Evolutionary conservation across 2,329 filamentous ascomycete genomes (phyloP), one percentile per base, ranked within the genome.

Genomic region (Aspergillus sergii): DNA sequence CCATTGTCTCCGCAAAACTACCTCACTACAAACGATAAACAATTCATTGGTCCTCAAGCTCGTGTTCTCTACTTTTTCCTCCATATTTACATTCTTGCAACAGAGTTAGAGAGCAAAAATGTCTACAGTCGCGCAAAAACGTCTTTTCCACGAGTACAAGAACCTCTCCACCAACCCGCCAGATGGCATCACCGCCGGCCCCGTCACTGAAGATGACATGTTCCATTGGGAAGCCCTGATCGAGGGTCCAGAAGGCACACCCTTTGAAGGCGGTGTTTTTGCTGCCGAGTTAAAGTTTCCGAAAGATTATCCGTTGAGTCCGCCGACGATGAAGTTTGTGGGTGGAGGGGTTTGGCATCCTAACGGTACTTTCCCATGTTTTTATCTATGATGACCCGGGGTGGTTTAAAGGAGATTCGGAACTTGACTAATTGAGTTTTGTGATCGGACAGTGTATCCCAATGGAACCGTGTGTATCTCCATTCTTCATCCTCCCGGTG

Each of bases 211-310:
- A 83, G 95, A 98, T 78, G 93, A 99, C 82, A 89, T 98, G 75
- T 91, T 97, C 72, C 84, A 92, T 74, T 99, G 95, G 95, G 95
- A 99, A 82, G 95, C 94, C 10, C 83, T 98, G 66, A 98, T 99
- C 73, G 91, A 96, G 79, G 95, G 95, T 0, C 95, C 95, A 14
- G 94, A 97, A 75, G 95, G 91, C 66, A 99, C 95, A 1, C 95
- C 95, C 0, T 99, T 96, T 72, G 94, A 96, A 82, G 94, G 94
- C 63, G 95, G 95, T 59, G 88, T 99, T 64, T 99, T 98, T 78
- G 93, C 94, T 48, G 95, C 95, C 30, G 93, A 97, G 80, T 87
- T 99, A 71, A 93, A 90, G 73, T 99, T 99, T 74, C 94, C 95
- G 7, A 92, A 91, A 75, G 95, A 99, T 79, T 99, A 99, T 75